These are phyloP conservation scores for Rhodotorula sp. DNA, from an alignment of 1,284 basidiomycete species.

Conservation along the genomic window DNA sequence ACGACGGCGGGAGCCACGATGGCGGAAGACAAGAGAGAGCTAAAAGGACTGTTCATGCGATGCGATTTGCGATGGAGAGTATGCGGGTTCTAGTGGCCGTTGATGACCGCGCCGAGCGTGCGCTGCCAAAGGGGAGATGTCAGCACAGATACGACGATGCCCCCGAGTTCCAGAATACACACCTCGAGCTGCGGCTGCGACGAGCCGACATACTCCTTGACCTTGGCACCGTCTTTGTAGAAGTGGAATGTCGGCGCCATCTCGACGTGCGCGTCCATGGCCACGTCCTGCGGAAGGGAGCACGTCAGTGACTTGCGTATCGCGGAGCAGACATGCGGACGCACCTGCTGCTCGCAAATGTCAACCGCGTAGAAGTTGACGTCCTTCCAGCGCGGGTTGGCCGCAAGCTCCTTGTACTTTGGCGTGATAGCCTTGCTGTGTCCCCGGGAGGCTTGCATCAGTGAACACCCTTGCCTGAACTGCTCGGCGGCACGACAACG, in stretches of 20 bases:
- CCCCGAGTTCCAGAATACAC: background rate
- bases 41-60: too few species aligned
- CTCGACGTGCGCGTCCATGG: constrained; percentile 32
- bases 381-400: constrained; percentile 12
- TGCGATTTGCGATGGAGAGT: too few species aligned
- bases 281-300: constrained; percentile 21
- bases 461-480: background rate
- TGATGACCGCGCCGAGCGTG: constrained; percentile 12
- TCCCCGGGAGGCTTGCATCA: too few species aligned
- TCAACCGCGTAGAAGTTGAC: constrained; percentile 37
- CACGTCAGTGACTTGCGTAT: background rate
- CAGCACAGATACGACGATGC: too few species aligned
- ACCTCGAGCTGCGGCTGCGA: constrained; percentile 36
- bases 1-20: too few species aligned
- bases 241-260: constrained; percentile 34
- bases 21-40: too few species aligned
- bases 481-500: background rate
- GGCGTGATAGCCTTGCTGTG: constrained; percentile 37
- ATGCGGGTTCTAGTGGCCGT: background rate
- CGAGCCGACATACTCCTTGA: constrained; percentile 36
- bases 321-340: background rate
- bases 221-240: constrained; percentile 31
- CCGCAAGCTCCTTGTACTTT: constrained; percentile 24
- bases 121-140: background rate
- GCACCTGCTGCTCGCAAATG: constrained; percentile 37